Conservation (phyloP, 306 rosid genomes). For the Adenanthera pavonina region DNA sequence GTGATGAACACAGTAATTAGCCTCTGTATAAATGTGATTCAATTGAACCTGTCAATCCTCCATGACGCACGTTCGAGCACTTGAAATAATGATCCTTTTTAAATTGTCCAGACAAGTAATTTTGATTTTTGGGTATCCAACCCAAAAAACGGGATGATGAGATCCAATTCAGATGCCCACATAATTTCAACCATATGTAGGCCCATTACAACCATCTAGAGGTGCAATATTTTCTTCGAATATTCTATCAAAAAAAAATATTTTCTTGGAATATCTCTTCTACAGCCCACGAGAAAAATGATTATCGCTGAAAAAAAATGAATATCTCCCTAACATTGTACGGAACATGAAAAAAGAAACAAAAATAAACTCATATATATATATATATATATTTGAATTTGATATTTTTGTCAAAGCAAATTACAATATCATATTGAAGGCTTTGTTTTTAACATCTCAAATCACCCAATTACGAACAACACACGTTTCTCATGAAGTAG, state of each 20-base stretch:
- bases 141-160: not conserved
- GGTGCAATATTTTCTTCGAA: not conserved
- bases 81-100: not conserved
- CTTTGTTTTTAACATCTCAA: not conserved
- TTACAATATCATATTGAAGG: not conserved
- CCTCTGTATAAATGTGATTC: no score
- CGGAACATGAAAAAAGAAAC: no score
- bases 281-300: no score
- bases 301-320: no score
- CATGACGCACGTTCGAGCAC: no score
- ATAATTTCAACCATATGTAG: not conserved
- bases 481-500: not conserved
- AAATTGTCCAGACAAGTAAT: not conserved
- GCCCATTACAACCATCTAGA: not conserved
- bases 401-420: not conserved
- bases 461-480: not conserved
- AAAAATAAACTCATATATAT: no score
- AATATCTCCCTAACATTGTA: no score
- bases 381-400: not conserved
- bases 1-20: no score
- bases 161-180: not conserved
- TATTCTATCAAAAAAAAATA: no score
- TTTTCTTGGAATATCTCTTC: no score
- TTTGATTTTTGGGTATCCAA: not conserved
- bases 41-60: no score